These are phyloP conservation scores for Multifurca ochricompacta DNA, from an alignment of 768 basidiomycete species.

Conservation along the genomic window DNA sequence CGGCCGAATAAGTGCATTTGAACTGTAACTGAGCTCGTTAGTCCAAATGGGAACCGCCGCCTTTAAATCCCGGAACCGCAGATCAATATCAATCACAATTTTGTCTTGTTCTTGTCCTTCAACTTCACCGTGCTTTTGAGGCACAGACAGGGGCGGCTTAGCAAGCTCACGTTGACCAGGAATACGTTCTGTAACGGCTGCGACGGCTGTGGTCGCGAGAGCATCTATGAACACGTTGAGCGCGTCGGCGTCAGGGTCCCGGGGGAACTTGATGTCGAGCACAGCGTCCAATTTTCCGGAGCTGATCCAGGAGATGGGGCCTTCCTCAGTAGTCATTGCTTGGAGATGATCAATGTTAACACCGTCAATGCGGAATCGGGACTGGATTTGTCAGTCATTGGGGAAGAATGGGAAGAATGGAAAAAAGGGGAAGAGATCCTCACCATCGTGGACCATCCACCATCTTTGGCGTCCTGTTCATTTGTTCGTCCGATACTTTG, in stretches of 20 bases:
- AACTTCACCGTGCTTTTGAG: slow-evolving; percentile 35
- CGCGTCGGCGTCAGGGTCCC: slow-evolving; percentile 61
- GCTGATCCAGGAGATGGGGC: slow-evolving; percentile 96
- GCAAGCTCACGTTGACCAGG: slow-evolving; percentile 84
- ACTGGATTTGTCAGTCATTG: slow-evolving; percentile 37
- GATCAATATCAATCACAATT: slow-evolving; percentile 84
- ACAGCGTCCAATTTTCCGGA: slow-evolving; percentile 96
- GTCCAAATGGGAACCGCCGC: slow-evolving; percentile 92
- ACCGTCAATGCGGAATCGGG: slow-evolving; percentile 93
- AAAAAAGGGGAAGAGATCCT: neutral
- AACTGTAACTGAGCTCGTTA: slow-evolving; percentile 80
- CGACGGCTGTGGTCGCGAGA: slow-evolving; percentile 55
- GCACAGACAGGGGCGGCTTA: slow-evolving; percentile 76
- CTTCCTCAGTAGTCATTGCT: slow-evolving; percentile 68
- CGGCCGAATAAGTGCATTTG: slow-evolving; percentile 86
- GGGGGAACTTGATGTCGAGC: slow-evolving; percentile 95
- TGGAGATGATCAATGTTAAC: slow-evolving; percentile 95
- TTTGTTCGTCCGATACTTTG: slow-evolving; percentile 92
- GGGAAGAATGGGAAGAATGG: too few relatives aligned
- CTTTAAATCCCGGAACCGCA: slow-evolving; percentile 92
- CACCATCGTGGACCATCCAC: slow-evolving; percentile 45
- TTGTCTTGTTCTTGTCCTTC: slow-evolving; percentile 35
- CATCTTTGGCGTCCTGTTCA: slow-evolving; percentile 76
- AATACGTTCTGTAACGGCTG: slow-evolving; percentile 53
- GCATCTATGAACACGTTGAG: slow-evolving; percentile 85